phyloP scores from a whole-genome alignment of 208 protist genomes.

The Trypanosoma boissoni region DNA sequence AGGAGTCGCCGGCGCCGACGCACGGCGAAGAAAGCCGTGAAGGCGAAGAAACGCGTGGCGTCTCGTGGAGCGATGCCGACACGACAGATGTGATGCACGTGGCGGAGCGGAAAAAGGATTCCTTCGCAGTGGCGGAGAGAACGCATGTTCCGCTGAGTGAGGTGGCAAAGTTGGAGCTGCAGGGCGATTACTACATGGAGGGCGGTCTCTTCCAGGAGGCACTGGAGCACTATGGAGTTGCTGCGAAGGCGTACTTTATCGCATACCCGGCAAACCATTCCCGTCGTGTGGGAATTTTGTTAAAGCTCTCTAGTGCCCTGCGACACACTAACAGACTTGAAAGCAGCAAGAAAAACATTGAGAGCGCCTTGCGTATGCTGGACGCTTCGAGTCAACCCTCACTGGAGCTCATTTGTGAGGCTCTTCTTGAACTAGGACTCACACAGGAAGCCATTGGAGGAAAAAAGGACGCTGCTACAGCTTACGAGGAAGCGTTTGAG shows the following conservation, averaged over 20 bases:
- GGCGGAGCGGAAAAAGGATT: background rate
- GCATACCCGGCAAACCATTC: constrained; percentile 80
- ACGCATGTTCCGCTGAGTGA: constrained; percentile 80
- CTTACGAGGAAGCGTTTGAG: constrained; percentile 73
- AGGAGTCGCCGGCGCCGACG: background rate
- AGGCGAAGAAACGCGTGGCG: constrained; percentile 22
- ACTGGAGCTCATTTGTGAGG: constrained; percentile 84
- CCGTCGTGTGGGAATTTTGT: constrained; percentile 58
- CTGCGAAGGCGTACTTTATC: constrained; percentile 78
- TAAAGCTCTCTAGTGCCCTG: constrained; percentile 80
- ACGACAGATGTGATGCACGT: constrained; percentile 57
- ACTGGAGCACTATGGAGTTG: constrained; percentile 86
- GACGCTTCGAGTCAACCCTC: constrained; percentile 45
- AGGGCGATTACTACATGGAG: constrained; percentile 83
- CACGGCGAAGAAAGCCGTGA: background rate
- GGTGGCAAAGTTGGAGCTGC: constrained; percentile 83
- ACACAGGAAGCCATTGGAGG: constrained; percentile 52
- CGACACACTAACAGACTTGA: constrained; percentile 66
- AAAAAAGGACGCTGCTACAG: constrained; percentile 35
- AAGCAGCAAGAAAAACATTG: constrained; percentile 62
- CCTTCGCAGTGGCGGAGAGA: constrained; percentile 11
- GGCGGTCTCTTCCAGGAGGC: constrained; percentile 83
- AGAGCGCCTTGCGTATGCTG: constrained; percentile 60
- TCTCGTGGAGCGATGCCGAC: constrained; percentile 62
- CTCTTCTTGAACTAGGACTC: constrained; percentile 75